Evolutionary conservation across 2,329 filamentous ascomycete species (phyloP), one percentile per base, ranked within the genome.

Genomic region (Claviceps purpurea): DNA sequence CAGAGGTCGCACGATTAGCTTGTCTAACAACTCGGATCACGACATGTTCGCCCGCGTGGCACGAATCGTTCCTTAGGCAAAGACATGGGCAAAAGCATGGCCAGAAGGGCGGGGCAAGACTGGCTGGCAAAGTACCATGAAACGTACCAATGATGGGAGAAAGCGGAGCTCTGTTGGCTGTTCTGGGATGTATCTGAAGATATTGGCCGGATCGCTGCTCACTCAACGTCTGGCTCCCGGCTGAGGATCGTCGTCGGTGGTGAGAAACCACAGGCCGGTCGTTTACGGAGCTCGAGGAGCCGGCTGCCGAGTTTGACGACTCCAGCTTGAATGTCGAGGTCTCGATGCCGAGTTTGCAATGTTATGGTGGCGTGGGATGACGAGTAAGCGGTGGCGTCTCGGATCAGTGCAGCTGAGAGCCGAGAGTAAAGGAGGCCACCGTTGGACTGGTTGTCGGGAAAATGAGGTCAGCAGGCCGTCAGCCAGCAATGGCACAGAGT

Each of bases 131-230:
- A 16, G 20, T 26, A 46, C 14, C 30, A n/a, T 34, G 38, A 47
- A 53, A 73, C 74, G 64, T 77, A 76, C 77, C 78, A 61, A 76
- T 73, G 59, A 82, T 75, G 38, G 79, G 73, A 55, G 77, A 74
- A 51, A 81, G 70, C 54, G 60, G 57, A 49, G 55, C 52, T 58
- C 61, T 62, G 50, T 63, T 63, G 50, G 61, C 58, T 42, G 57
- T 58, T 38, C 60, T 60, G 47, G 62, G 54, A 50, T 65, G 58
- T 52, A 68, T 64, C 39, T 63, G 58, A 40, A 69, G 59, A 41
- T 64, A 56, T 26, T 60, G 59, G 50, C 59, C 61, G 50, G 62
- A 58, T 48, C 61, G 65, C 56, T 62, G 60, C 57, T 67, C 62
- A 53, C 58, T 60, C 50, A 64, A 57, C 45, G 62, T 60, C 47